Percentiles rank a stretch among this genome's conserved stretches.
Conservation (phyloP, 768 basidiomycete species). For the Auriscalpium microsporum region DNA sequence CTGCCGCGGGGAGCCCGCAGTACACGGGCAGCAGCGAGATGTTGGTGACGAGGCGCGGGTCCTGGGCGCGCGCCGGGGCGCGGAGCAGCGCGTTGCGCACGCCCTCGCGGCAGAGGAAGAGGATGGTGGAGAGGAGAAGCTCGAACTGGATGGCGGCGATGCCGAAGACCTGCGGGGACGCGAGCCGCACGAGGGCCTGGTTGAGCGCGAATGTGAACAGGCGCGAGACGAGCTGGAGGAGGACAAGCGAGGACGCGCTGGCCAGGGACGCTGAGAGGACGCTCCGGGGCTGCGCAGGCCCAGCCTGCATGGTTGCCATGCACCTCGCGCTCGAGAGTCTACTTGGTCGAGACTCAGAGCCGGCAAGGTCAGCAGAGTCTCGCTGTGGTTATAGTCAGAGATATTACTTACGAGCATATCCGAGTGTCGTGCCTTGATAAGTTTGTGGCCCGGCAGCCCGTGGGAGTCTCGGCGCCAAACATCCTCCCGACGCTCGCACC, state of each 20-base stretch:
- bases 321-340: no score
- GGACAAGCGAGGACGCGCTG: conserved; percentile 60
- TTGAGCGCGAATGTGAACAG: conserved; percentile 84
- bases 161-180: conserved; percentile 79
- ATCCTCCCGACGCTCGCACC: no score
- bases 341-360: no score
- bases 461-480: no score
- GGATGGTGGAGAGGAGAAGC: conserved; percentile 77
- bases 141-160: conserved; percentile 94
- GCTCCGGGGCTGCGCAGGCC: background rate
- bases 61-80: conserved; percentile 19
- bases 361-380: no score
- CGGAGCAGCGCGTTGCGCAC: conserved; percentile 80
- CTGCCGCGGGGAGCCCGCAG: conserved; percentile 59
- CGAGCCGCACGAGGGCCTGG: conserved; percentile 76
- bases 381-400: no score
- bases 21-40: conserved; percentile 57
- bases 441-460: no score
- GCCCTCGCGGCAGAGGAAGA: conserved; percentile 92
- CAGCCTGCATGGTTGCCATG: no score
- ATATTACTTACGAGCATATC: no score
- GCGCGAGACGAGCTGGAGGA: conserved; percentile 79
- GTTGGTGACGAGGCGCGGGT: conserved; percentile 29
- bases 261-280: conserved; percentile 32
- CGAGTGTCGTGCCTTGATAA: no score